Base-by-base conservation (phyloP, 257 asterid genomes). In the Solanum etuberosum region DNA sequence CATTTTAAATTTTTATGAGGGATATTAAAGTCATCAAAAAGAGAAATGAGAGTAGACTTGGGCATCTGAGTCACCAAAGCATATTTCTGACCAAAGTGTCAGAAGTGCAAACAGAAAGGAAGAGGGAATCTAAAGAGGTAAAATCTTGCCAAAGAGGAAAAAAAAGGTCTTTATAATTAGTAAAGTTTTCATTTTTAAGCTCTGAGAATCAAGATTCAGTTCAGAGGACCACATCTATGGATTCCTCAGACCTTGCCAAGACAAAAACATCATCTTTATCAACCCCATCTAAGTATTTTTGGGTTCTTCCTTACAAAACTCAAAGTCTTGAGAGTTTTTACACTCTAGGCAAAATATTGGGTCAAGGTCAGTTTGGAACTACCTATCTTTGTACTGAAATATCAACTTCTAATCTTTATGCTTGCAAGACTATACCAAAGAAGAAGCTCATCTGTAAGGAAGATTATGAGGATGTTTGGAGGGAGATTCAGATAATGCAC, bases 401-500 rank as follows among this genome's bases (percentile, higher is more conserved):
- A 88, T 90, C 94, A 0, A 92, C 68, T 85, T 91, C 92, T 84
- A 77, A 84, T 57, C 89, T 77, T 18, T 94, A 94, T 80, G 97
- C 97, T 89, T 93, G 95, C 82, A 94, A 94, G 88, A 91, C 95
- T 25, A 94, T 94, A 57, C 93, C 97, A 48, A 93, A 93, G 63
- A 93, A 89, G 94, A 94, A 94, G 59, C 92, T 94, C 87, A 89
- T 92, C 63, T 92, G 94, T 89, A 76, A 72, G 81, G 95, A 94
- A 90, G 95, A 93, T 84, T 93, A 90, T 65, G 96, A 92, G 78
- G 95, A 92, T 85, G 96, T 93, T 32, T 94, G 97, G 95, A 93
- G 92, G 67, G 97, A 94, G 95, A 94, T 94, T 89, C 93, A 92
- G 93, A 93, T 94, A 91, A 94, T 94, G 95, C 97, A 94, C 88